Base-by-base conservation (phyloP, 768 basidiomycete species). In the Stropharia rugosoannulata region DNA sequence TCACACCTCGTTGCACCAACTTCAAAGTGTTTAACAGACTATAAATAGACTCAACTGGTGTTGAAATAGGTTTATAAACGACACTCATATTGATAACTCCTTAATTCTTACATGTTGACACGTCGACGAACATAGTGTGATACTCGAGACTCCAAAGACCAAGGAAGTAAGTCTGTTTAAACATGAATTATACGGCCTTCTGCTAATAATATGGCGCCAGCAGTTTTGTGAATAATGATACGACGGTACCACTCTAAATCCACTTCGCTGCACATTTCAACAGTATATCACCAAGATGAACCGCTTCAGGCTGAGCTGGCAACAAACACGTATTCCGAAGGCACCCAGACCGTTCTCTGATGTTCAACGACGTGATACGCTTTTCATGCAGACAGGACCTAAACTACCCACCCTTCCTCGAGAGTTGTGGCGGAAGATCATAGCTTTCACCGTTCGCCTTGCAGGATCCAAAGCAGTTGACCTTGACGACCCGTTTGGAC, bases 401-500 rank as follows among this genome's bases (percentile, higher is more conserved):
- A 48, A 13, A 16, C 40, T 48, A 1, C 59, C 61, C 3, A 27
- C 22, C 12, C 55, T 66, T 15, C 66, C 68, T 2, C 35, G 11
- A 15, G 67, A 68, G 49, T 29, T 66, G 10, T 80, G 77, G 75
- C 65, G 70, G 11, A 71, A 69, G 44, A 73, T 79, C 13, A 66
- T 80, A 5, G 53, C 67, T 12, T 70, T 66, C 19, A 59, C 73
- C 11, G 58, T 73, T 57, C 66, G 73, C 25, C 61, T 73, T 3
- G 66, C 73, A 3, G 75, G 74, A 0, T 59, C 69, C 8, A 59
- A 66, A 22, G 63, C 67, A 7, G 49, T 73, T 18, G 70, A 74
- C 45, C 64, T 70, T 32, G 73, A 72, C 45, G 75, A 78, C 54
- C 72, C 74, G n/a, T 79, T 79, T 59, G 47, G 58, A 9, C 54